Evolutionary conservation across 2,329 filamentous ascomycete species (phyloP).

Genomic region (Diplodia seriata): DNA sequence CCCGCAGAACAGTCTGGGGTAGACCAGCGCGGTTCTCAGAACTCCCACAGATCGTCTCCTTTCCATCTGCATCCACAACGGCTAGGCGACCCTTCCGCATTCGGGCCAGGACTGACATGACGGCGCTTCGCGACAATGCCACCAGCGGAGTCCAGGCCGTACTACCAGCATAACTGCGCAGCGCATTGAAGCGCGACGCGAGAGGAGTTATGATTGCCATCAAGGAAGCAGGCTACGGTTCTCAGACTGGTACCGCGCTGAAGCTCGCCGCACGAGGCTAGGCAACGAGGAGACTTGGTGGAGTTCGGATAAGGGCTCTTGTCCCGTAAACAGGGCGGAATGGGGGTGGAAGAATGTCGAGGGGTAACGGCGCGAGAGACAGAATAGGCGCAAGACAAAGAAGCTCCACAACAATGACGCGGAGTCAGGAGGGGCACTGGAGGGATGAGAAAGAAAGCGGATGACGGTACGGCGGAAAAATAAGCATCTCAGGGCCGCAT

Average conservation of each 20-base stretch:
- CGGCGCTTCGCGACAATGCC: slow-evolving; percentile 53
- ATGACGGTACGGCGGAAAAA: neutral
- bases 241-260: neutral
- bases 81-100: slow-evolving; percentile 57
- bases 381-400: neutral
- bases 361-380: neutral
- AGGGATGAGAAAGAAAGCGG: neutral
- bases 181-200: slow-evolving; percentile 47
- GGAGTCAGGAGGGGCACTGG: slow-evolving; percentile 7
- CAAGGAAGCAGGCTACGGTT: neutral
- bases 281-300: neutral
- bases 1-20: slow-evolving; percentile 62
- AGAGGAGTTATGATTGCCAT: slow-evolving; percentile 50
- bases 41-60: slow-evolving; percentile 52
- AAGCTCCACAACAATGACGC: neutral
- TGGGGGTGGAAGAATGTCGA: neutral
- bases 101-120: slow-evolving; percentile 54
- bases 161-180: slow-evolving; percentile 53
- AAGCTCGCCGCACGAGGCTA: neutral
- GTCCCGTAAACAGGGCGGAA: neutral
- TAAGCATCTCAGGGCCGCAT: neutral
- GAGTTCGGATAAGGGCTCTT: neutral
- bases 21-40: slow-evolving; percentile 46
- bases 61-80: slow-evolving; percentile 53
- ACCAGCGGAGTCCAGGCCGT: slow-evolving; percentile 58